These are phyloP conservation scores for Colletotrichum falcatum DNA, from an alignment of 2,329 filamentous ascomycete genomes.

Conservation along the genomic window DNA sequence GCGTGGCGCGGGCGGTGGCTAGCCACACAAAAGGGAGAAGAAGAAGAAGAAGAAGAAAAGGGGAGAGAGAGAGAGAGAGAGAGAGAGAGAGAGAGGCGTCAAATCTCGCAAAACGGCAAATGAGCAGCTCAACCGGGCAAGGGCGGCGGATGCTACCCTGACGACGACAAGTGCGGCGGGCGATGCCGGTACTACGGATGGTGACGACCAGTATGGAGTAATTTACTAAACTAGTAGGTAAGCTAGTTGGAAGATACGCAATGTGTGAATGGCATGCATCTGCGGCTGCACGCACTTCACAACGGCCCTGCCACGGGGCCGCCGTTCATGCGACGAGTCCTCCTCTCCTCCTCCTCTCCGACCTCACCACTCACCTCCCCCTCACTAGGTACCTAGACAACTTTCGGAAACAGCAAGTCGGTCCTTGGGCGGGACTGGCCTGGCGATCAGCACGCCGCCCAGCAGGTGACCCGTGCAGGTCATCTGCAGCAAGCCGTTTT, in stretches of 20 bases:
- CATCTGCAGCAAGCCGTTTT: constrained; percentile 32
- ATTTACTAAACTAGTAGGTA: no score
- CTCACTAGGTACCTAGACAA: not conserved
- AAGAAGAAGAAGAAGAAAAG: no score
- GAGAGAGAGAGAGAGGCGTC: constrained; percentile 9
- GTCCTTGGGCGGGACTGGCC: constrained; percentile 16
- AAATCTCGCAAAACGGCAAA: constrained; percentile 33
- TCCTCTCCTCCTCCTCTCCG: no score
- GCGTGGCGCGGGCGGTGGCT: not conserved
- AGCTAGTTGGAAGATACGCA: not conserved
- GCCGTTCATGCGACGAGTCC: constrained; percentile 33
- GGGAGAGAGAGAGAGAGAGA: no score
- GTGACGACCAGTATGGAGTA: constrained; percentile 2
- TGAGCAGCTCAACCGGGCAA: constrained; percentile 6
- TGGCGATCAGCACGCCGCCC: constrained; percentile 26
- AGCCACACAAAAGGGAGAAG: no score
- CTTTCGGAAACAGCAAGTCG: constrained; percentile 26
- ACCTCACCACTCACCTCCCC: not conserved
- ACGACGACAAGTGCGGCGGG: constrained; percentile 7
- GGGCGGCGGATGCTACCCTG: constrained; percentile 17
- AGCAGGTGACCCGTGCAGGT: constrained; percentile 32
- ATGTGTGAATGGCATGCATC: constrained; percentile 42
- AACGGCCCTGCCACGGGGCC: constrained; percentile 35
- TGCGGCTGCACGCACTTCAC: constrained; percentile 36
- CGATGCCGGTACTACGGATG: constrained; percentile 4